These are phyloP conservation scores for Globisporangium polare DNA, from an alignment of 352 stramenopile genomes.

Conservation along the genomic window DNA sequence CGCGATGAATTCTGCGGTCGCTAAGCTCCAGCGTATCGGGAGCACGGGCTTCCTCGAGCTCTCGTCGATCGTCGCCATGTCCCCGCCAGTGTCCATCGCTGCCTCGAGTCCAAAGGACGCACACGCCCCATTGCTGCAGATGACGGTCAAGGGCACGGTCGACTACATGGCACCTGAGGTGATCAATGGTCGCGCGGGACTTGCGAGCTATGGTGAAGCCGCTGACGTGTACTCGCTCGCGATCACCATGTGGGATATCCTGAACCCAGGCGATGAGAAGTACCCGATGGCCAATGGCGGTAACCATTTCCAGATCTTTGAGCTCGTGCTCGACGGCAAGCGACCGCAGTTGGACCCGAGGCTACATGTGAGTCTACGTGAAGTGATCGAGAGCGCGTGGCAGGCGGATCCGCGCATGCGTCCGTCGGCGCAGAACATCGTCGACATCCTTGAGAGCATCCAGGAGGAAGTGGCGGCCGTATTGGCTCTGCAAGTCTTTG, in stretches of 20 bases:
- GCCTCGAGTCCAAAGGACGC: neutral
- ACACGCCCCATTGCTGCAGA: conserved; percentile 15
- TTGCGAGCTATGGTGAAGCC: conserved; percentile 51
- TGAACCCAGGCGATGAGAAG: conserved; percentile 44
- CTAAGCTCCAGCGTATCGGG: neutral
- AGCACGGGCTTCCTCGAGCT: conserved; percentile 14
- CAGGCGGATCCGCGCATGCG: conserved; percentile 42
- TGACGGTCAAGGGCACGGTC: conserved; percentile 66
- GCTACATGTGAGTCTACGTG: conserved; percentile 33
- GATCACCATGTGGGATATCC: conserved; percentile 66
- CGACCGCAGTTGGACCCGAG: conserved; percentile 33
- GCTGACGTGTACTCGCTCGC: conserved; percentile 69
- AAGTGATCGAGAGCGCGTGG: conserved; percentile 56
- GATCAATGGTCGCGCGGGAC: conserved; percentile 42
- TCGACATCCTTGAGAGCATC: conserved; percentile 46
- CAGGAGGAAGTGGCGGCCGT: conserved; percentile 53
- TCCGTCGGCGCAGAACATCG: conserved; percentile 43
- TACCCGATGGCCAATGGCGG: conserved; percentile 24
- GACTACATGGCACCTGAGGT: conserved; percentile 76
- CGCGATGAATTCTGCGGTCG: neutral
- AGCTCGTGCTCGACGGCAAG: conserved; percentile 38
- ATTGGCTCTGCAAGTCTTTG: conserved; percentile 42
- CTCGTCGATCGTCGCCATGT: conserved; percentile 5
- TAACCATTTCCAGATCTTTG: conserved; percentile 52
- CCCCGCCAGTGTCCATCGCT: neutral